Base-by-base conservation (phyloP, 2,329 filamentous ascomycete species). In the Sporothrix dimorphospora region DNA sequence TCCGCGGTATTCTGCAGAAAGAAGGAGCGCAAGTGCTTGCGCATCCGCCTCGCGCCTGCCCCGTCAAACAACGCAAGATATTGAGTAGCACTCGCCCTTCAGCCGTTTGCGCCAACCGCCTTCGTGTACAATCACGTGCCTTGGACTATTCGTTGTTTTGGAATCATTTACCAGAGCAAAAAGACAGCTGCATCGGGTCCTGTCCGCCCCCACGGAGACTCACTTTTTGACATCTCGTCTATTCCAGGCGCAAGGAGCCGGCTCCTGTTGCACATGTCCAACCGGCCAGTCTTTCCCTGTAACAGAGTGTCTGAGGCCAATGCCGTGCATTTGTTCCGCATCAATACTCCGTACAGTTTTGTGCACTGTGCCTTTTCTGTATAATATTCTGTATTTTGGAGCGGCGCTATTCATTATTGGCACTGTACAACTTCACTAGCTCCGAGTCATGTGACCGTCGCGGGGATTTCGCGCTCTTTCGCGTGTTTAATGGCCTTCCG, bases 401-500 rank as follows among this genome's bases (percentile, higher is more conserved):
- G 49, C 2, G 49, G 8, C 8, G 7, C 21, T 2, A n/a, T 9
- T 24, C 0, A 3, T 47, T 45, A 47, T 30, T 12, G 2, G 8
- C 47, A 68, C 47, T 34, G 65, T 68, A 9, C 1, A 11, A 45
- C 51, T 9, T 7, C 2, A n/a, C 24, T 9, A 40, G 7, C 3
- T 2, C 3, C 19, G 2, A 2, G 65, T 73, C 75, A 76, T 42
- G 72, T 76, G 75, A 76, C 70, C 19, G 19, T 30, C 75, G 75
- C 63, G 75, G 73, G 67, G 55, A 55, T 73, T 76, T 76, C 75
- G 75, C 75, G 75, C 75, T 75, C 45, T 53, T 42, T 55, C 51
- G 65, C 70, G 73, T 61, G 67, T 70, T 72, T 72, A 72, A 42
- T 71, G 45, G 51, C 27, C 21, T 65, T 9, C 55, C 55, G 19